These are phyloP conservation scores for Lenzites betulinus DNA, from an alignment of 768 basidiomycete species.

Conservation along the genomic window DNA sequence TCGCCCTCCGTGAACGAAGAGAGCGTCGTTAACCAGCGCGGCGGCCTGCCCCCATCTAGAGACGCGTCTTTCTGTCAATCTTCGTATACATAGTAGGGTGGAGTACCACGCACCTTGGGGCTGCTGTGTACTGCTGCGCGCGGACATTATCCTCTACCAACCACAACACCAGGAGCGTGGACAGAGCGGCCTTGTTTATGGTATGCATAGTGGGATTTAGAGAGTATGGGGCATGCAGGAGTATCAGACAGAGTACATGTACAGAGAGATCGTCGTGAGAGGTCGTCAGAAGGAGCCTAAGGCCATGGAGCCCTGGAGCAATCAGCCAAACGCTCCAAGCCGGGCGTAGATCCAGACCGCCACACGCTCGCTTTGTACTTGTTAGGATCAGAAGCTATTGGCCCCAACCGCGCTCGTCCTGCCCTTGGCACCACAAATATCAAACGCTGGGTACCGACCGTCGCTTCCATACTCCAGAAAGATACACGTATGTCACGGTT, in stretches of 20 bases:
- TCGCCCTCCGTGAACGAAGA: conserved; percentile 82
- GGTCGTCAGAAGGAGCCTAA: conserved; percentile 15
- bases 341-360: conserved; percentile 6
- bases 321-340: conserved; percentile 4
- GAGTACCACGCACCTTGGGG: conserved; percentile 24
- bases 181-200: conserved; percentile 1
- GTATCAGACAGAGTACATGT: conserved; percentile 14
- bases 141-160: conserved; percentile 17
- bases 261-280: conserved; percentile 9
- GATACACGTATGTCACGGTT: too few relatives aligned
- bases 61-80: neutral
- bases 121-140: conserved; percentile 23
- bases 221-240: conserved; percentile 9
- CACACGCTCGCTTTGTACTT: conserved; percentile 22
- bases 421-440: neutral
- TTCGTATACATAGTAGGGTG: neutral
- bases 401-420: conserved; percentile 14
- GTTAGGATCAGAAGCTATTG: conserved; percentile 24
- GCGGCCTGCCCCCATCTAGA: conserved; percentile 84
- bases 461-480: too few relatives aligned
- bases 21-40: conserved; percentile 54
- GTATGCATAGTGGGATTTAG: conserved; percentile 13
- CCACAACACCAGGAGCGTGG: conserved; percentile 18
- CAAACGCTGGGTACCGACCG: too few relatives aligned
- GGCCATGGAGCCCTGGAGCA: conserved; percentile 13